Base-by-base conservation (phyloP, 2,329 filamentous ascomycete genomes). In the Penicillium aurantiogriseum region DNA sequence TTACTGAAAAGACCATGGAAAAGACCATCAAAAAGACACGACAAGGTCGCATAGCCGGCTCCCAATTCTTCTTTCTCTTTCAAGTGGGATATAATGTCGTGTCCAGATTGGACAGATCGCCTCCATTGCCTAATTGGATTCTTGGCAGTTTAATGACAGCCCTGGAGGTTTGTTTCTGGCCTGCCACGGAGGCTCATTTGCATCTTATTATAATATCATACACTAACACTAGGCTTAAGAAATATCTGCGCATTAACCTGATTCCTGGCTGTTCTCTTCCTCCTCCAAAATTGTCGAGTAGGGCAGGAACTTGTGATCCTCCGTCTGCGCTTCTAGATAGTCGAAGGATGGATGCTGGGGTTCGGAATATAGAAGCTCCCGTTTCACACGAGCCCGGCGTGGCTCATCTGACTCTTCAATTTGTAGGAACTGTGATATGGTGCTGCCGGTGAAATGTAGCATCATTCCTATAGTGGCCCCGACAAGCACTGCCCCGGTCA, bases 381-480 rank as follows among this genome's bases (percentile, higher is more conserved):
- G 42, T n/a, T 57, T 57, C 49, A 52, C 42, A 17, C 35, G 42
- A 47, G 35, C 35, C 21, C n/a, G 42, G 17, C 2, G 33, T 40
- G 53, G 25, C 44, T 38, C 50, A 29, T 36, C 62, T 23, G 74
- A 55, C 7, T 48, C 49, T 29, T 70, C 33, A 73, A 61, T 51
- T 35, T 71, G 66, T 36, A 82, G 68, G 2, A 80, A 64, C 1
- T 83, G 78, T 5, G 83, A 79, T 51, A 89, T 71, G 56, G 83
- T 68, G 56, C 76, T 78, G 57, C 85, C 87, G 19, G 80, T 78
- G 52, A 84, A 74, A 67, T 84, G 81, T 43, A 92, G 72, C 19
- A 83, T 63, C 50, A 86, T 72, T 51, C 89, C 90, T 29, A 86
- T 77, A 11, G 84, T 50, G 51, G 87, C 75, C n/a, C 90, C 90